phyloP scores from a whole-genome alignment of 2,329 filamentous ascomycete genomes.

The Fusarium decemcellulare region DNA sequence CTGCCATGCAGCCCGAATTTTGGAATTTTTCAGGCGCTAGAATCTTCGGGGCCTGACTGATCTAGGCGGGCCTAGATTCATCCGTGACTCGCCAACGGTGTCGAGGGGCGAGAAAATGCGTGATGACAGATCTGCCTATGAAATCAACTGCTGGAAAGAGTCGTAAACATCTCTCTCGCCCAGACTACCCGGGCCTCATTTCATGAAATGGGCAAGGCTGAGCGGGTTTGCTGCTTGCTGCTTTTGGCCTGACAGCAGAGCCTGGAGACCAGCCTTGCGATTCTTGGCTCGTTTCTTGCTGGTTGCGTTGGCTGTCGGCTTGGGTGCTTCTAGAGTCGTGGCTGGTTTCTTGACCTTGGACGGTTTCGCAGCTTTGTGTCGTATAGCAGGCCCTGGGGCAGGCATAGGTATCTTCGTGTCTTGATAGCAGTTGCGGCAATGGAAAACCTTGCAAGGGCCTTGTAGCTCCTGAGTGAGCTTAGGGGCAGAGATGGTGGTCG shows the following conservation, averaged over 20 bases:
- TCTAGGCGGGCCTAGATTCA: conserved; percentile 25
- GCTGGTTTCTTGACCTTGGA: conserved; percentile 37
- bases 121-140: background rate
- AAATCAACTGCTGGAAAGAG: background rate
- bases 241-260: conserved; percentile 69
- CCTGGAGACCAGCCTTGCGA: conserved; percentile 76
- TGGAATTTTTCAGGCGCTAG: conserved; percentile 39
- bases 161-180: background rate
- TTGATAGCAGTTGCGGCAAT: conserved; percentile 61
- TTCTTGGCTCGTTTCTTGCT: conserved; percentile 77
- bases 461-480: conserved; percentile 23
- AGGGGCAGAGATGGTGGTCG: conserved; percentile 11
- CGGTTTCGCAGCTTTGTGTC: conserved; percentile 39
- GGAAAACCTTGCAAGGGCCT: conserved; percentile 56
- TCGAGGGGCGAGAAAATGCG: too few relatives aligned
- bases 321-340: conserved; percentile 45
- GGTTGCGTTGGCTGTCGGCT: conserved; percentile 65
- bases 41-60: conserved; percentile 42
- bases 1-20: too few relatives aligned
- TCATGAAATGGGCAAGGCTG: conserved; percentile 70
- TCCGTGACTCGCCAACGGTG: conserved; percentile 11
- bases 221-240: conserved; percentile 60
- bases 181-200: conserved; percentile 35
- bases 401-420: conserved; percentile 59
- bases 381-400: conserved; percentile 51